Evolutionary conservation across 768 basidiomycete genomes (phyloP).

Genomic region (Jaapia argillacea): DNA sequence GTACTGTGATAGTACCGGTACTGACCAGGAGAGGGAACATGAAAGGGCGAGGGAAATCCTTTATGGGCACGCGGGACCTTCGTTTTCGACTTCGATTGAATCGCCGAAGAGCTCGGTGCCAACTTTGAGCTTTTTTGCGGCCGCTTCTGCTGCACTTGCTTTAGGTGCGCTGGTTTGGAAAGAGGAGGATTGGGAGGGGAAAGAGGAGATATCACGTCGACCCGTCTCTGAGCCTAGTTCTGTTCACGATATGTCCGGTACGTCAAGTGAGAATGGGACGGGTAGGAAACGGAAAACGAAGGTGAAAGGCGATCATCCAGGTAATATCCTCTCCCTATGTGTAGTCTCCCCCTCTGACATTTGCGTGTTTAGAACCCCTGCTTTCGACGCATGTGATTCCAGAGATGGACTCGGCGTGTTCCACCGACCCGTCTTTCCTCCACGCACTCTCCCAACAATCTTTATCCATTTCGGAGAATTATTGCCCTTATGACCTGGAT

Average conservation of each 20-base stretch:
- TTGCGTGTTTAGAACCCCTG: neutral
- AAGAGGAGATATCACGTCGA: constrained; percentile 1
- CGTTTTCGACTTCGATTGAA: too few relatives aligned
- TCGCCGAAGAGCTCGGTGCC: constrained; percentile 15
- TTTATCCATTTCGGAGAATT: constrained; percentile 31
- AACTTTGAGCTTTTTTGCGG: constrained; percentile 46
- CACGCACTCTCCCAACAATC: constrained; percentile 41
- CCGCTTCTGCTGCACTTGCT: constrained; percentile 48
- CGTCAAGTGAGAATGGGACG: neutral
- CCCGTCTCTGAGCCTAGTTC: neutral
- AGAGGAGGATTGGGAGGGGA: constrained; percentile 10
- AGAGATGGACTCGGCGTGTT: neutral
- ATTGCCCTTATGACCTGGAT: constrained; percentile 39
- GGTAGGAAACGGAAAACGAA: neutral
- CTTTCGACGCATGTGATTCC: too few relatives aligned
- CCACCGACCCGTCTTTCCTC: constrained; percentile 24
- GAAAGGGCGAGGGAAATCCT: too few relatives aligned
- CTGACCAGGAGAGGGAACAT: neutral
- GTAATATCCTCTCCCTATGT: too few relatives aligned
- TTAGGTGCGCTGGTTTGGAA: constrained; percentile 36
- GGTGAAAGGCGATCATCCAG: neutral
- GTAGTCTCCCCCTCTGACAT: too few relatives aligned
- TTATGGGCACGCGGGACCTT: too few relatives aligned
- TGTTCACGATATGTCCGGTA: neutral
- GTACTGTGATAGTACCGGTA: neutral